Conservation (phyloP, 208 protist genomes). For the Trypanosomatidae sp. region DNA sequence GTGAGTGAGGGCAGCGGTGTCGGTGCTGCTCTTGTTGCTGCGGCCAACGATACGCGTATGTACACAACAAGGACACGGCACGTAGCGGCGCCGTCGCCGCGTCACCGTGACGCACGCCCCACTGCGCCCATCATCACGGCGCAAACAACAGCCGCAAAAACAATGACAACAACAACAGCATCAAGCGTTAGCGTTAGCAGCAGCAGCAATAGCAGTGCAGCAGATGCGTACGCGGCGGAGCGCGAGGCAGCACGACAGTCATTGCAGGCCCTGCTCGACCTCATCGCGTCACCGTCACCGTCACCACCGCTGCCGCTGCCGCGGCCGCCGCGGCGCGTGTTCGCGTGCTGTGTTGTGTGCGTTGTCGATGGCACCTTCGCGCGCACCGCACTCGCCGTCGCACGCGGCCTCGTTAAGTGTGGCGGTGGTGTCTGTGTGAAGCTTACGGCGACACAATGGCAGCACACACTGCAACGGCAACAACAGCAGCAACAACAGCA, state of each 20-base stretch:
- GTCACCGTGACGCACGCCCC: background rate
- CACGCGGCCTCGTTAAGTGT: conserved; percentile 52
- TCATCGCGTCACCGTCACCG: background rate
- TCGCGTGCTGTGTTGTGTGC: conserved; percentile 20
- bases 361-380: conserved; percentile 58
- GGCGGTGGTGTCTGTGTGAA: conserved; percentile 44
- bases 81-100: background rate
- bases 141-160: background rate
- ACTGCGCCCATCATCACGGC: background rate
- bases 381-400: conserved; percentile 38
- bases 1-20: too few relatives aligned
- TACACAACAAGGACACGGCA: too few relatives aligned
- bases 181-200: too few relatives aligned
- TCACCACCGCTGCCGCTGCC: background rate
- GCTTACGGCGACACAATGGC: conserved; percentile 28
- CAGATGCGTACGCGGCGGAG: background rate
- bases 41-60: too few relatives aligned
- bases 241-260: background rate
- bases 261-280: background rate
- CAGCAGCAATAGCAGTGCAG: background rate
- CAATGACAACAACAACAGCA: background rate
- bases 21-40: too few relatives aligned
- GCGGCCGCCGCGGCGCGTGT: background rate
- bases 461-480: too few relatives aligned
- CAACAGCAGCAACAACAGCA: too few relatives aligned